Conservation (phyloP, 306 rosid species). For the Ceratonia siliqua region DNA sequence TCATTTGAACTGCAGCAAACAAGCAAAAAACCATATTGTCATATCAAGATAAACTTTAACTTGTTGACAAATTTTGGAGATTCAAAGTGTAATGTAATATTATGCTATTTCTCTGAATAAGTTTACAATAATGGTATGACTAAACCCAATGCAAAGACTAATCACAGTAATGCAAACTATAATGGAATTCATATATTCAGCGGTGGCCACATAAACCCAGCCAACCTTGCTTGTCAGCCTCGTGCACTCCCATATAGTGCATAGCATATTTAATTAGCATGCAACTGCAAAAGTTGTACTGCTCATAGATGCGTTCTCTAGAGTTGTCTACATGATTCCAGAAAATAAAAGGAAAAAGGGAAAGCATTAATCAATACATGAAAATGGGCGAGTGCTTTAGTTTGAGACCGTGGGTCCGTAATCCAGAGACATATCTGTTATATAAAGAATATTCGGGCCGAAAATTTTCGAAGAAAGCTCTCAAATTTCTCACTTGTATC, state of each 20-base stretch:
- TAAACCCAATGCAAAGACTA: conserved; percentile 18
- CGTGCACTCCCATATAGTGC: background rate
- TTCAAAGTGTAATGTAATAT: background rate
- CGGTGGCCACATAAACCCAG: background rate
- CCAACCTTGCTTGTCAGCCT: conserved; percentile 4
- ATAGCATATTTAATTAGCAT: background rate
- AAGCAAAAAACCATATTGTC: conserved; percentile 6
- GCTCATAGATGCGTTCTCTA: background rate
- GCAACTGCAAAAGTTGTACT: background rate
- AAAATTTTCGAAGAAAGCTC: background rate
- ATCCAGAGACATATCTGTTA: background rate
- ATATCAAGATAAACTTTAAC: conserved; percentile 8
- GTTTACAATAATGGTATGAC: background rate
- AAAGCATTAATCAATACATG: conserved; percentile 1
- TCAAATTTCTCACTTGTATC: conserved; percentile 5
- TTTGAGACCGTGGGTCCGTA: background rate
- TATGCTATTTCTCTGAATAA: conserved; percentile 8
- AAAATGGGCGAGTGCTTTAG: background rate
- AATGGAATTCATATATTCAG: background rate
- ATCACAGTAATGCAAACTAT: background rate
- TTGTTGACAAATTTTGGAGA: background rate
- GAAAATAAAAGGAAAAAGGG: conserved; percentile 2
- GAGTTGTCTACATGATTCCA: background rate
- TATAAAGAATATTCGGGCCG: background rate
- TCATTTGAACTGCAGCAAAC: conserved; percentile 50